These are phyloP conservation scores for Rhodomyrtus psidioides DNA, from an alignment of 441 rosid genomes.

Conservation along the genomic window DNA sequence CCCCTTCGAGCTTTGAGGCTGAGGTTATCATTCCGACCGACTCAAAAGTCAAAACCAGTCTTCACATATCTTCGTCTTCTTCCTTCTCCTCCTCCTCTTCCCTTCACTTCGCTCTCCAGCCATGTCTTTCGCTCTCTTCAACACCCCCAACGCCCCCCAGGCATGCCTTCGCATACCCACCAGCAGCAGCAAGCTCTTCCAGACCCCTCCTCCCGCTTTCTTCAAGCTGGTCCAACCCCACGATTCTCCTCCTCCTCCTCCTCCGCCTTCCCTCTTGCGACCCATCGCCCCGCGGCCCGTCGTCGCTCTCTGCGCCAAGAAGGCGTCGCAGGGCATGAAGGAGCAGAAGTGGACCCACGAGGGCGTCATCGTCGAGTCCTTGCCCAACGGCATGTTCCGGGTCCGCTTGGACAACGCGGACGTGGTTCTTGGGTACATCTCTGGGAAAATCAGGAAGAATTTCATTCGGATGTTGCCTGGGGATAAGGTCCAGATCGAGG, in stretches of 20 bases:
- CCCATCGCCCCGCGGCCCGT: not conserved
- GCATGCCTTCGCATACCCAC: not conserved
- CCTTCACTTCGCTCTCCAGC: not conserved
- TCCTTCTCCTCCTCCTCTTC: not conserved
- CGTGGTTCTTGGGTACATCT: slow-evolving; percentile 68
- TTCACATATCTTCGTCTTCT: not conserved
- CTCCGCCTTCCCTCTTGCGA: not conserved
- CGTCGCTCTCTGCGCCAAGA: not conserved
- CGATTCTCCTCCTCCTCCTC: not conserved
- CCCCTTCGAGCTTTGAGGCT: not conserved
- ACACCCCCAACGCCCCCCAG: not conserved
- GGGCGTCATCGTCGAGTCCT: slow-evolving; percentile 75
- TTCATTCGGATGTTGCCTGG: slow-evolving; percentile 77
- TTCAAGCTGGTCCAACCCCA: not conserved
- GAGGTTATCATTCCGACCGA: not conserved
- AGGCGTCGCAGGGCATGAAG: slow-evolving; percentile 9
- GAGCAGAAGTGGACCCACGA: slow-evolving; percentile 24
- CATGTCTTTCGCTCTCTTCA: not conserved
- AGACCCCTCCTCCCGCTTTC: not conserved
- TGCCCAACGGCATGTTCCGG: slow-evolving; percentile 86
- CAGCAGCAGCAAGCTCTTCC: not conserved
- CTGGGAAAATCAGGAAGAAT: slow-evolving; percentile 82
- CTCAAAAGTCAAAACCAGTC: no score
- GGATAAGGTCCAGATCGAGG: slow-evolving; percentile 73
- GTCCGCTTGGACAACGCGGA: slow-evolving; percentile 66